These are phyloP conservation scores for Chrysosporium queenslandicum DNA, from an alignment of 2,329 filamentous ascomycete species.

Conservation along the genomic window DNA sequence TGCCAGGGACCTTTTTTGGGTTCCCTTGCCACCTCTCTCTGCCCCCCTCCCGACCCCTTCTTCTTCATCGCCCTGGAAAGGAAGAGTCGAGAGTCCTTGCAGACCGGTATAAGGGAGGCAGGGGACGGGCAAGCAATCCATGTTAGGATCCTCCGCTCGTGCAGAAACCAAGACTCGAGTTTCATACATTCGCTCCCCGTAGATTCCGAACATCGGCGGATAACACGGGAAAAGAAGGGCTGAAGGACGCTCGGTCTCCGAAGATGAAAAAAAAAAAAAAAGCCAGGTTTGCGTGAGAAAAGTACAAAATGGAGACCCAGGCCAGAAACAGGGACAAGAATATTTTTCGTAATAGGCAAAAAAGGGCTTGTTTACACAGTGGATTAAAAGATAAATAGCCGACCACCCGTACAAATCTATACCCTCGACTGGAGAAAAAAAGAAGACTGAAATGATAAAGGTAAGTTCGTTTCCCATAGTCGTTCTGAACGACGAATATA, in stretches of 20 bases:
- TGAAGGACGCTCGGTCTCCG: too few species aligned
- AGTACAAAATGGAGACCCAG: too few species aligned
- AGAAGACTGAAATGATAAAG: not conserved
- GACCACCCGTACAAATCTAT: slow-evolving; percentile 9
- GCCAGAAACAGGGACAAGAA: not conserved
- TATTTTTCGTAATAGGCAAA: not conserved
- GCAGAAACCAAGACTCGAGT: slow-evolving; percentile 7
- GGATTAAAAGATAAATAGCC: not conserved
- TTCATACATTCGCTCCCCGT: too few species aligned
- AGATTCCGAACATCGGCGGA: too few species aligned
- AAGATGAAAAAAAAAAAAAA: not conserved
- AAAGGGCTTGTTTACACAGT: not conserved
- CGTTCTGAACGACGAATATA: not conserved
- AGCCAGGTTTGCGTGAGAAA: too few species aligned
- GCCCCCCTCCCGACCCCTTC: too few species aligned
- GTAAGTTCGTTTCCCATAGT: not conserved
- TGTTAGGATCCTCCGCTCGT: slow-evolving; percentile 1
- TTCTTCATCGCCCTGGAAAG: too few species aligned
- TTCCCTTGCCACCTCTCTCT: not conserved
- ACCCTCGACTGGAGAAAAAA: not conserved
- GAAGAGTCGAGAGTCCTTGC: too few species aligned
- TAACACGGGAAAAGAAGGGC: too few species aligned
- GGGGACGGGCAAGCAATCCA: not conserved
- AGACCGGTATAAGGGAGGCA: not conserved
- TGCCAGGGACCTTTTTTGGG: too few species aligned